phyloP scores from a whole-genome alignment of 106 monocot species.

The Phalaenopsis aphrodite region DNA sequence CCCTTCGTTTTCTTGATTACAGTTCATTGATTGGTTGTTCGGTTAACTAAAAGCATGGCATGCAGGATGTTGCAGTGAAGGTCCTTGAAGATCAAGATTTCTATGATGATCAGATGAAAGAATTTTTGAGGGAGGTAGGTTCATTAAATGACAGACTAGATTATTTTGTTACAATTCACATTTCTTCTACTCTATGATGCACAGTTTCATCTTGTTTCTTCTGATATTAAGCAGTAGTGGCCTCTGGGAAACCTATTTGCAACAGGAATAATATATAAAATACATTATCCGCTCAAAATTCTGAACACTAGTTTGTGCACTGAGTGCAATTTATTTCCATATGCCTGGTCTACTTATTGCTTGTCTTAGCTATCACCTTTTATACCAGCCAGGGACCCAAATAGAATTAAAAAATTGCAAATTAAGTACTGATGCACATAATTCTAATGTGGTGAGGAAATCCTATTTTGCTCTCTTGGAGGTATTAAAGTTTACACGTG shows the following conservation, averaged over 20 bases:
- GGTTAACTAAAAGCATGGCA: constrained; percentile 3
- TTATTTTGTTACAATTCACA: neutral
- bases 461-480: too few species aligned
- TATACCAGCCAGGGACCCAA: too few species aligned
- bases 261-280: neutral
- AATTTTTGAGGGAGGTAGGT: constrained; percentile 77
- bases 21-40: neutral
- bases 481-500: too few species aligned
- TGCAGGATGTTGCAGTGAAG: constrained; percentile 90
- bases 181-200: neutral
- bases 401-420: too few species aligned
- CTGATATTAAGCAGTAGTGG: neutral
- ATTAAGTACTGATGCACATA: too few species aligned
- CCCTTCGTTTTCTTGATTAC: too few species aligned
- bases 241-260: neutral
- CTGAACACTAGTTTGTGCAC: neutral
- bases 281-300: neutral
- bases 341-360: neutral
- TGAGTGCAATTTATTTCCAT: neutral
- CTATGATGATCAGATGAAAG: constrained; percentile 50
- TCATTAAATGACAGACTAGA: neutral
- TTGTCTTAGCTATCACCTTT: neutral
- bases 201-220: neutral
- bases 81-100: constrained; percentile 74
- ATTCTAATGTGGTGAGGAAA: too few species aligned